Conservation (phyloP, 768 basidiomycete species). For the Collybiopsis luxurians region DNA sequence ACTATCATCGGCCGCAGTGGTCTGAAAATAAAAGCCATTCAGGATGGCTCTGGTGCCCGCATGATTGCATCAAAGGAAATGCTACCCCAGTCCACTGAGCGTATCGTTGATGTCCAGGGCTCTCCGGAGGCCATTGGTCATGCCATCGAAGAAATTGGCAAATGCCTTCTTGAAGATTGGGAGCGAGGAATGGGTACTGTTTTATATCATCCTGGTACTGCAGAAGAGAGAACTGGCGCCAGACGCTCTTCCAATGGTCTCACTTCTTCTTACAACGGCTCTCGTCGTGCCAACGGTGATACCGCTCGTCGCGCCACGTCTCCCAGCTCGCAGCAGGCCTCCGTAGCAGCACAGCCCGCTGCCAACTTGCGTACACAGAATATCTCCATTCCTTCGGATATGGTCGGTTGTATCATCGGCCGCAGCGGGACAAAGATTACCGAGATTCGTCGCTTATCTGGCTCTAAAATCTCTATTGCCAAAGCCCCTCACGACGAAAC, state of each 20-base stretch:
- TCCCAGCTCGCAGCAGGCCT: slow-evolving; percentile 41
- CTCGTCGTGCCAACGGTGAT: slow-evolving; percentile 70
- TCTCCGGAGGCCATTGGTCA: slow-evolving; percentile 88
- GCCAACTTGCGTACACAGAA: slow-evolving; percentile 96
- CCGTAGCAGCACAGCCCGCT: slow-evolving; percentile 52
- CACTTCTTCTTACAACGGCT: slow-evolving; percentile 33
- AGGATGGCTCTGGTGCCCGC: slow-evolving; percentile 91
- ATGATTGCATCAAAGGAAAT: slow-evolving; percentile 99
- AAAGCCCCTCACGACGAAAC: slow-evolving; percentile 99
- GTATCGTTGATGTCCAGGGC: slow-evolving; percentile 97
- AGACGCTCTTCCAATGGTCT: slow-evolving; percentile 54
- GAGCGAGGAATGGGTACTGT: slow-evolving; percentile 93
- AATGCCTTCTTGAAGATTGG: slow-evolving; percentile 95
- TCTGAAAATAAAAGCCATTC: slow-evolving; percentile 98
- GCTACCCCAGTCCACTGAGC: slow-evolving; percentile 98
- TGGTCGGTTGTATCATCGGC: slow-evolving; percentile 97
- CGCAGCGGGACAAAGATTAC: slow-evolving; percentile 98
- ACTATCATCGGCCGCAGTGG: slow-evolving; percentile 96
- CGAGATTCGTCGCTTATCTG: slow-evolving; percentile 96
- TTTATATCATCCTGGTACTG: slow-evolving; percentile 91
- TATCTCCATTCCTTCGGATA: slow-evolving; percentile 98
- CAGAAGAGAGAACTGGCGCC: slow-evolving; percentile 58
- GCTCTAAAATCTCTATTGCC: slow-evolving; percentile 97
- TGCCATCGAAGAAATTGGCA: slow-evolving; percentile 94
- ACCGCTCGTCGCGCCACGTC: slow-evolving; percentile 43